Evolutionary conservation across 2,329 filamentous ascomycete species (phyloP).

Genomic region (Hymenoscyphus repandus): DNA sequence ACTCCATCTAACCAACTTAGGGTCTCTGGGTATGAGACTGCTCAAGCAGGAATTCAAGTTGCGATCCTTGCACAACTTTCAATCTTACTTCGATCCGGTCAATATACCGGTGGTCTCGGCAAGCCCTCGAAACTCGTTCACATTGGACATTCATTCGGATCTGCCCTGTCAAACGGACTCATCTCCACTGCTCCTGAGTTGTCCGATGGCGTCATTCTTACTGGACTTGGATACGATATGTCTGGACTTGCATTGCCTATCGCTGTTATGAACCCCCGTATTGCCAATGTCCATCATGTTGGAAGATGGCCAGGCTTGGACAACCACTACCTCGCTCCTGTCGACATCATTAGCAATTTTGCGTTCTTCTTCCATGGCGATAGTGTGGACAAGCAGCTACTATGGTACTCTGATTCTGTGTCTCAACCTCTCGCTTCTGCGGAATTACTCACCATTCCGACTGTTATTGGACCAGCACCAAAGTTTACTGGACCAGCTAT

Average conservation of each 20-base stretch:
- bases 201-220: constrained; percentile 54
- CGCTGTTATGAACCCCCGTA: constrained; percentile 20
- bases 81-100: constrained; percentile 17
- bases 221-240: constrained; percentile 43
- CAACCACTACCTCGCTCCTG: constrained; percentile 17
- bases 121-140: constrained; percentile 44
- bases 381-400: constrained; percentile 15
- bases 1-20: constrained; percentile 7
- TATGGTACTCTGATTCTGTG: constrained; percentile 20
- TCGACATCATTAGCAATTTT: constrained; percentile 25
- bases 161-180: constrained; percentile 50
- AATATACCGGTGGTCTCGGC: constrained; percentile 21
- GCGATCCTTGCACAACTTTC: constrained; percentile 10
- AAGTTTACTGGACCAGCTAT: constrained; percentile 1
- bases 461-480: not conserved
- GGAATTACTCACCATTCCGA: constrained; percentile 21
- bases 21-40: constrained; percentile 22
- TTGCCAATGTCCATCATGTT: constrained; percentile 18
- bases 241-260: constrained; percentile 2
- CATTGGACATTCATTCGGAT: constrained; percentile 60
- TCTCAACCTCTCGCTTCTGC: constrained; percentile 18
- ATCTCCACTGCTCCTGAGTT: constrained; percentile 45
- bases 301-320: constrained; percentile 20
- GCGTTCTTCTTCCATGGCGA: constrained; percentile 23
- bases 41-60: constrained; percentile 27